A percentile compares a stretch with the other conserved stretches of the same genome.
Evolutionary conservation across 2,329 filamentous ascomycete genomes (phyloP).

Genomic region (Rosellinia necatrix): DNA sequence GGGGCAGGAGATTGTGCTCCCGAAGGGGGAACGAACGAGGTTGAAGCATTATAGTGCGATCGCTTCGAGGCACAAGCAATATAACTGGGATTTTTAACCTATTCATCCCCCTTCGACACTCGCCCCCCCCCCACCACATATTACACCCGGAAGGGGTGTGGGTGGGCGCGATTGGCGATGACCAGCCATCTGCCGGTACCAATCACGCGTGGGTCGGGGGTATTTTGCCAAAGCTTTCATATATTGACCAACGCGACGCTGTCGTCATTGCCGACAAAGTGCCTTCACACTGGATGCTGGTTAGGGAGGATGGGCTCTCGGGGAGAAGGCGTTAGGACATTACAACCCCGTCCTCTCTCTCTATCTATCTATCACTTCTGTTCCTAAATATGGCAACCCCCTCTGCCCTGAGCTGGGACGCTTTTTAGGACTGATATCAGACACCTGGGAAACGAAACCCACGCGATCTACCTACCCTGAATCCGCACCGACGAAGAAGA

Average conservation of each 20-base stretch:
- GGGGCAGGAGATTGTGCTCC: not conserved
- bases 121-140: slow-evolving; percentile 14
- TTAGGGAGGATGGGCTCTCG: not conserved
- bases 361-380: too few species aligned
- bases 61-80: too few species aligned
- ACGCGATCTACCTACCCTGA: not conserved
- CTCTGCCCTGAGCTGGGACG: too few species aligned
- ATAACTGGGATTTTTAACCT: slow-evolving; percentile 19
- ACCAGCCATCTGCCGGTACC: slow-evolving; percentile 23
- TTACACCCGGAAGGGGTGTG: not conserved
- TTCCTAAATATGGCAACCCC: slow-evolving; percentile 24
- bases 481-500: not conserved
- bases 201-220: slow-evolving; percentile 17
- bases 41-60: too few species aligned
- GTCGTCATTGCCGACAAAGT: slow-evolving; percentile 20
- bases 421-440: too few species aligned
- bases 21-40: too few species aligned
- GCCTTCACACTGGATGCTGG: slow-evolving; percentile 20
- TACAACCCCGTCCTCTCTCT: not conserved
- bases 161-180: too few species aligned
- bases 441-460: not conserved
- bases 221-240: slow-evolving; percentile 25
- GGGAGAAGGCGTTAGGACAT: not conserved
- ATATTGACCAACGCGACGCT: slow-evolving; percentile 22
- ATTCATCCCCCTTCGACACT: not conserved